A percentile compares a stretch with the other conserved stretches of the same genome.
phyloP scores from a whole-genome alignment of 768 basidiomycete species.

The Russula virescens region DNA sequence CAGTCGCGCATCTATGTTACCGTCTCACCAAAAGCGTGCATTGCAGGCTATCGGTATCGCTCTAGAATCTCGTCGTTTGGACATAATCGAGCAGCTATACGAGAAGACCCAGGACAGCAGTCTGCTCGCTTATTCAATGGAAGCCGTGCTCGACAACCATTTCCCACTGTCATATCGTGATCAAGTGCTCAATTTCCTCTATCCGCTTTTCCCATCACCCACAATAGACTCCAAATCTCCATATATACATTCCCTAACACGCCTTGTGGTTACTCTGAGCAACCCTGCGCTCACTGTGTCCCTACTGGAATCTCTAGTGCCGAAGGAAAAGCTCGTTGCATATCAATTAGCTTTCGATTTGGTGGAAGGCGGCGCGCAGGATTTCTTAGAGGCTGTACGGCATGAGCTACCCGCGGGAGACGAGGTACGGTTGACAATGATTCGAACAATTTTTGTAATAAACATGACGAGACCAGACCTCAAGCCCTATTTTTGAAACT shows the following conservation, averaged over 20 bases:
- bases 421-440: conserved; percentile 40
- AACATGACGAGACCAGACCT: conserved; percentile 37
- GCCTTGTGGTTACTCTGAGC: conserved; percentile 84
- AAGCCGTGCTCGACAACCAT: conserved; percentile 84
- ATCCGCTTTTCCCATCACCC: conserved; percentile 81
- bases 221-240: conserved; percentile 65
- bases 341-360: conserved; percentile 97
- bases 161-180: conserved; percentile 83
- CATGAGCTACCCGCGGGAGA: conserved; percentile 63
- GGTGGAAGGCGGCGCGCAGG: conserved; percentile 89
- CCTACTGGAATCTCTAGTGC: conserved; percentile 65
- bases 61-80: conserved; percentile 83
- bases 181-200: conserved; percentile 69
- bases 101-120: conserved; percentile 65
- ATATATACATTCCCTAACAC: conserved; percentile 76
- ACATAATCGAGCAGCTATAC: conserved; percentile 78
- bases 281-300: conserved; percentile 73
- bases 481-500: conserved; percentile 62
- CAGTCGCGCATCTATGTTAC: not conserved
- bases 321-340: conserved; percentile 67
- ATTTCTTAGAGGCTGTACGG: conserved; percentile 78
- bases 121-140: conserved; percentile 86
- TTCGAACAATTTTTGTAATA: not conserved
- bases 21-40: conserved; percentile 12
- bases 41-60: conserved; percentile 89